Evolutionary conservation across 2,329 filamentous ascomycete genomes (phyloP).

Genomic region (Penicillium sp.): DNA sequence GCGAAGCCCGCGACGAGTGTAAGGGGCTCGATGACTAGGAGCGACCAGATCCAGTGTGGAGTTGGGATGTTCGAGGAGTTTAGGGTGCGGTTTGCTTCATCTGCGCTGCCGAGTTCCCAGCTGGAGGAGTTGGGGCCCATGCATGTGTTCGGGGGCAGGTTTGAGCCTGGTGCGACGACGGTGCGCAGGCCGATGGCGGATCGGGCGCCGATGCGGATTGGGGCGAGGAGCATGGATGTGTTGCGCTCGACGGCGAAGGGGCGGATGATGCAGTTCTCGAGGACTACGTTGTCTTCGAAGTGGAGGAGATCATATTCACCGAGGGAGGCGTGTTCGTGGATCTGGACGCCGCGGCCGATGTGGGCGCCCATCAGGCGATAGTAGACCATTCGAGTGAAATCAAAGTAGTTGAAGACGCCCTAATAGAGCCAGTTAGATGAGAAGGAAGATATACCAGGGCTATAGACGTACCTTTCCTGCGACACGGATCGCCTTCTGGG

Average conservation of each 20-base stretch:
- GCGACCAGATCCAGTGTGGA: conserved; percentile 7
- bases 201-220: conserved; percentile 56
- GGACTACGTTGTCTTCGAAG: conserved; percentile 55
- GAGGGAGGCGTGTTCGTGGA: conserved; percentile 49
- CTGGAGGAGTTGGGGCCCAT: conserved; percentile 63
- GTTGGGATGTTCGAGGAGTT: background rate
- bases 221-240: conserved; percentile 62
- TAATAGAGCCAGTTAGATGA: background rate
- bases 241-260: conserved; percentile 63
- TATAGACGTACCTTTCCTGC: conserved; percentile 47
- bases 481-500: conserved; percentile 58
- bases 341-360: conserved; percentile 58
- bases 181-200: conserved; percentile 55
- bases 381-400: conserved; percentile 51
- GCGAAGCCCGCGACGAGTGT: background rate
- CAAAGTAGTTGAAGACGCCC: conserved; percentile 14
- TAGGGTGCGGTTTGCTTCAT: background rate
- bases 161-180: conserved; percentile 57
- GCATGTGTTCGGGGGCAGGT: conserved; percentile 55
- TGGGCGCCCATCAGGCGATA: conserved; percentile 59
- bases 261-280: conserved; percentile 55
- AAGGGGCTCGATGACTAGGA: background rate
- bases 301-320: conserved; percentile 65
- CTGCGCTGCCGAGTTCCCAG: conserved; percentile 48
- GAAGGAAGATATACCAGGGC: background rate